Conservation (phyloP, 139 green algal species). For the Asterochloris sp. region DNA sequence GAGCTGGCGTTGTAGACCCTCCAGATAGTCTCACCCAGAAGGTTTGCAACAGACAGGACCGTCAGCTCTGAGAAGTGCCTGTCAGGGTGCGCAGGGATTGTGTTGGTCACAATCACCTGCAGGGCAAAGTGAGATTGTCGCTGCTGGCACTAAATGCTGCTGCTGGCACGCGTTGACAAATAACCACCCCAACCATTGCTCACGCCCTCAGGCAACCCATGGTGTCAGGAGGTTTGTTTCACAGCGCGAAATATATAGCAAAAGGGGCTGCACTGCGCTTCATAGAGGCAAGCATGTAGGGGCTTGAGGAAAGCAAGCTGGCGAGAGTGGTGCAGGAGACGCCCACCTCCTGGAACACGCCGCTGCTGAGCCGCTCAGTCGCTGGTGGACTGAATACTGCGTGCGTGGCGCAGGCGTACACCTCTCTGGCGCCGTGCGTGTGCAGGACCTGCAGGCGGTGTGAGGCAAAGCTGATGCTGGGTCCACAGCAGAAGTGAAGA, state of each 20-base stretch:
- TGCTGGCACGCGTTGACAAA: too few species aligned
- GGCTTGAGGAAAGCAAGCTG: too few species aligned
- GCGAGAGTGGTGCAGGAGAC: constrained; percentile 46
- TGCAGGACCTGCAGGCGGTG: constrained; percentile 55
- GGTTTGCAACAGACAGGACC: constrained; percentile 92
- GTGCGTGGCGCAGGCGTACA: constrained; percentile 97
- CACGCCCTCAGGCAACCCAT: too few species aligned
- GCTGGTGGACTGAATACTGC: constrained; percentile 94
- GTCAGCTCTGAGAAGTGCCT: constrained; percentile 95
- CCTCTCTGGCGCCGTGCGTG: constrained; percentile 74
- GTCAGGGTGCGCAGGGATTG: constrained; percentile 78
- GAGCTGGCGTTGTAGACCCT: constrained; percentile 91
- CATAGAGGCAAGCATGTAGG: too few species aligned
- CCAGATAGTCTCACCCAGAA: constrained; percentile 99
- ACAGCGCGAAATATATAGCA: too few species aligned
- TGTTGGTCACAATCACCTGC: constrained; percentile 97
- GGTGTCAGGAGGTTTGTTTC: too few species aligned
- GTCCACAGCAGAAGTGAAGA: background rate
- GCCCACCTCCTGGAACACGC: constrained; percentile 69
- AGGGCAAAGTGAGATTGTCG: background rate
- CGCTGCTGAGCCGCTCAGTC: constrained; percentile 83
- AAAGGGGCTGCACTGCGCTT: too few species aligned
- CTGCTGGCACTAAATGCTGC: too few species aligned
- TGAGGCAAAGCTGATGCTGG: background rate
- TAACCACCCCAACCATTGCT: too few species aligned